Evolutionary conservation across 768 basidiomycete genomes (phyloP), one percentile per base, ranked within the genome.

Genomic region (Nevesoporus exiguus): DNA sequence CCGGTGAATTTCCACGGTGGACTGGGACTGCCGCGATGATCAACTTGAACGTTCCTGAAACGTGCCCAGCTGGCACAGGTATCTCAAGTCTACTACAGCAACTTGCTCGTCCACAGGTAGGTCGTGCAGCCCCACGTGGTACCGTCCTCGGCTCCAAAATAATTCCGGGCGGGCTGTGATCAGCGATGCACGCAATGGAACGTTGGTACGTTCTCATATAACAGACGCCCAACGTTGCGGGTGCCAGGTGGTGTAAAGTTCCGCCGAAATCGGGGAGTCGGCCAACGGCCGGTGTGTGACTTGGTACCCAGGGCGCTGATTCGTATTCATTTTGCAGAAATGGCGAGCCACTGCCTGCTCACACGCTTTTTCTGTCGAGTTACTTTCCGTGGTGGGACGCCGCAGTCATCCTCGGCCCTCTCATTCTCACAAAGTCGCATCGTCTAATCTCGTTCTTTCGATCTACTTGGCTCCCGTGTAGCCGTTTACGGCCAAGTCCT

Each of bases 271-370:
- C 70, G 68, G 69, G 46, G 47, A 30, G 15, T 44, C 49, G 44
- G 42, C 25, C 21, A 42, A 47, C 44, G 47, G 40, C 41, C 54
- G 56, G 56, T 56, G 58, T 57, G 50, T 49, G 52, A 55, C 31
- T 52, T 56, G 40, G 51, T 34, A 22, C 49, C 56, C 47, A 34
- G 51, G 58, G 55, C 68, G 33, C 63, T 69, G 68, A 61, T 46
- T 30, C 50, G 40, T n/a, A 25, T 64, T 64, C 56, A 63, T 65
- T 61, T 64, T 41, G 63, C 64, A 57, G 66, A 53, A 61, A 61
- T 52, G 58, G 63, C 39, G 41, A 55, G 11, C 49, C 54, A 57
- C 49, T 61, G 59, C 55, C 66, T 36, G 56, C 53, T 49, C 44
- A 50, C 47, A 70, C 63, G 66, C 41, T 36, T 22, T 21, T 41